Evolutionary conservation across 345 rosid species (phyloP).

Genomic region (Ceriops decandra): DNA sequence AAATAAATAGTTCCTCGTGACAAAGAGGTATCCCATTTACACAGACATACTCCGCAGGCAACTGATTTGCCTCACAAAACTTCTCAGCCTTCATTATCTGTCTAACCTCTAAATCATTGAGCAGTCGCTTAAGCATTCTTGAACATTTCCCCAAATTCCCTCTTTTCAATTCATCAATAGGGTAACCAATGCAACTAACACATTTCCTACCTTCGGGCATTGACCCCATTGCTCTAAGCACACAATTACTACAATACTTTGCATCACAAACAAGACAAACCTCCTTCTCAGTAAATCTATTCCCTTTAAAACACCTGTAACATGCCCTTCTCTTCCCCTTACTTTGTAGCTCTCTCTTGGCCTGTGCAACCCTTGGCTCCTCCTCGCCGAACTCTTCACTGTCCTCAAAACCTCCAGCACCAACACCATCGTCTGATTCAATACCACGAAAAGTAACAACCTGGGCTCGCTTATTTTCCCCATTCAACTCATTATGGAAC

Average conservation of each 20-base stretch:
- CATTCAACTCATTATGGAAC: conserved; percentile 31
- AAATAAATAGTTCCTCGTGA: conserved; percentile 68
- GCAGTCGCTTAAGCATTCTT: conserved; percentile 84
- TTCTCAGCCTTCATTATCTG: conserved; percentile 94
- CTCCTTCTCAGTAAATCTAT: conserved; percentile 88
- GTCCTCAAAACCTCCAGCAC: conserved; percentile 7
- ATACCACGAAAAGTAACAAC: conserved; percentile 69
- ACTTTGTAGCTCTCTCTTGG: conserved; percentile 50
- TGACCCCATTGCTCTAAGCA: conserved; percentile 99
- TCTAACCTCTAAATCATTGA: conserved; percentile 84
- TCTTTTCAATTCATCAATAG: conserved; percentile 75
- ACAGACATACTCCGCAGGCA: conserved; percentile 78
- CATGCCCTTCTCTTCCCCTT: conserved; percentile 89
- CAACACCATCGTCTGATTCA: conserved; percentile 55
- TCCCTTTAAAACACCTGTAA: conserved; percentile 85
- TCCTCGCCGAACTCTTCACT: conserved; percentile 42
- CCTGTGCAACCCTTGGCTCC: conserved; percentile 32
- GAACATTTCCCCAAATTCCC: conserved; percentile 83
- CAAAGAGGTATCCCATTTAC: conserved; percentile 81
- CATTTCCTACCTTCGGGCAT: conserved; percentile 99
- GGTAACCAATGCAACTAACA: conserved; percentile 78
- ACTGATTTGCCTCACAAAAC: conserved; percentile 85
- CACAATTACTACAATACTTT: conserved; percentile 82
- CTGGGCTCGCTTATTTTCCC: conserved; percentile 48
- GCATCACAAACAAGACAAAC: conserved; percentile 95